These are phyloP conservation scores for Sphaerulina populicola DNA, from an alignment of 2,329 filamentous ascomycete genomes.

Conservation along the genomic window DNA sequence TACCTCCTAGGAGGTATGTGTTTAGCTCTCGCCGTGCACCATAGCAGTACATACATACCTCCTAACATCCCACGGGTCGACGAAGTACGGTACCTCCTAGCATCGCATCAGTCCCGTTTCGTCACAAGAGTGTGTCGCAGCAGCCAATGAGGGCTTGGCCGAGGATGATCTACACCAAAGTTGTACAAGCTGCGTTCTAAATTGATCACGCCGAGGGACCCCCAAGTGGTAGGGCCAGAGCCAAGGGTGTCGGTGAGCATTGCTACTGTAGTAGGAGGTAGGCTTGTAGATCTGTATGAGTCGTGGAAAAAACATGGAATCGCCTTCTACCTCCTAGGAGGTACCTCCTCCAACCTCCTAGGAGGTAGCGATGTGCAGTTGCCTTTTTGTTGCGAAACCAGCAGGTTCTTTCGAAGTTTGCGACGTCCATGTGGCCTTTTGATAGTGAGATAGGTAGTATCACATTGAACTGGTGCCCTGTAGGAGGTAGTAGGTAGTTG, in stretches of 20 bases:
- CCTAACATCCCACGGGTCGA: neutral
- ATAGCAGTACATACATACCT: too few species aligned
- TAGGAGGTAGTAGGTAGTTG: too few species aligned
- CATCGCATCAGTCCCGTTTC: neutral
- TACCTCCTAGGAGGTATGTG: too few species aligned
- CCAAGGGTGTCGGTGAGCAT: neutral
- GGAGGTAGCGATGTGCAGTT: too few species aligned
- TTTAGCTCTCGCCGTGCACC: conserved; percentile 3
- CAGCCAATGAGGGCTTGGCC: neutral
- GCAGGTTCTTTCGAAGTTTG: too few species aligned
- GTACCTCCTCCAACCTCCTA: too few species aligned
- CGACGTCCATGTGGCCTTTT: too few species aligned
- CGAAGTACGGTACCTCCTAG: neutral
- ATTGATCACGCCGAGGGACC: conserved; percentile 1
- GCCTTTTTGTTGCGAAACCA: too few species aligned
- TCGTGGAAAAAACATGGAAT: neutral
- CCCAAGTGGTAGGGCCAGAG: neutral
- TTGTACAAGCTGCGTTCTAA: conserved; percentile 5
- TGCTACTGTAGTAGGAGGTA: too few species aligned
- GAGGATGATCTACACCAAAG: conserved; percentile 4
- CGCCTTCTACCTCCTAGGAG: too few species aligned
- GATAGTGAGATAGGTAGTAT: too few species aligned
- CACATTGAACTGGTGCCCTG: too few species aligned
- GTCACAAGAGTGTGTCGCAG: neutral
- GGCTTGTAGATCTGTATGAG: neutral